Evolutionary conservation across 345 rosid species (phyloP), one percentile per base, ranked within the genome.

Genomic region (Lagerstroemia speciosa): DNA sequence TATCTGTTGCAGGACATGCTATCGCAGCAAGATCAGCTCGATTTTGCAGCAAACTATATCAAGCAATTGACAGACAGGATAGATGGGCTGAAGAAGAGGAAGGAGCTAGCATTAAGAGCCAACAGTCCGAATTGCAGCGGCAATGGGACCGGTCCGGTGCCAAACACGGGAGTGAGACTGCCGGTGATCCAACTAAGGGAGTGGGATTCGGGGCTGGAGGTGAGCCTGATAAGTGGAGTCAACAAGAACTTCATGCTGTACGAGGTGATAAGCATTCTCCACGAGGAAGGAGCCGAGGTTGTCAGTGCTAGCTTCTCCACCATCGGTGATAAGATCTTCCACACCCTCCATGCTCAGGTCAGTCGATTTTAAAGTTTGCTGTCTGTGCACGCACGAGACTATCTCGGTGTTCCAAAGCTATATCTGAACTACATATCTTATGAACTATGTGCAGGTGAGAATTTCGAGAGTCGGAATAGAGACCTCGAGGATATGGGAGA

Each of bases 21-120:
- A 63, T 78, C 89, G 10, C 89, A 83, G 70, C 84, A 69, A 61
- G 87, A 79, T 48, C 85, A 77, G 65, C 74, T 85, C 7, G 85
- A 79, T 11, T 65, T 66, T 26, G 92, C 92, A 1, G 78, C 82
- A 8, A 34, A 58, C 38, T 87, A 87, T 68, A 82, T 87, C 70
- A 75, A 64, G 65, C 75, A 79, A 52, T 64, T 80, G 75, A 82
- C 55, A 60, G 78, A 80, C 68, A 82, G 76, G 63, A 69, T 85
- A 31, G 84, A 85, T 40, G 71, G 71, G 37, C 52, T 87, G 43
- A 72, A 79, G 76, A 68, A 8, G 74, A 73, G 26, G 19, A 85
- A 82, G 73, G 85, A 85, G 71, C n/a, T 77, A 36, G 73, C 72
- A 38, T 36, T 24, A 58, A 40, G 19, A 11, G 16, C 46, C 46